These are phyloP conservation scores for Phytophthora fragariae DNA, from an alignment of 352 stramenopile species.

Conservation along the genomic window DNA sequence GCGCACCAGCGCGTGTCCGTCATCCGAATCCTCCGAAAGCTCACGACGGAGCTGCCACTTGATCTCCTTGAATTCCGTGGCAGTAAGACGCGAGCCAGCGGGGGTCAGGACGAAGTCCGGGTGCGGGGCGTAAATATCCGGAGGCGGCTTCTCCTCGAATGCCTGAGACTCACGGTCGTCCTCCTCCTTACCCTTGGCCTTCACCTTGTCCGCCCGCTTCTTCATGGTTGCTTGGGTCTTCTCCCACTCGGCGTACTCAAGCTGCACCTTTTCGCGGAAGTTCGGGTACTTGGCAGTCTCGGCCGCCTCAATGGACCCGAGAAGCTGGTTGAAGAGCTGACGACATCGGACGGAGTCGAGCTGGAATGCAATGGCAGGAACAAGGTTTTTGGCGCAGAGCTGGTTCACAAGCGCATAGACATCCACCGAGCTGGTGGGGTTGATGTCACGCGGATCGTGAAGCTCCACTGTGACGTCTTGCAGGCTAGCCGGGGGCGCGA, in stretches of 20 bases:
- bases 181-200: constrained; percentile 93
- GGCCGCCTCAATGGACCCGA: constrained; percentile 75
- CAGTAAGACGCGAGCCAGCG: constrained; percentile 93
- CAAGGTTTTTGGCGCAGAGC: constrained; percentile 62
- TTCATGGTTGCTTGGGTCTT: constrained; percentile 92
- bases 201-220: constrained; percentile 94
- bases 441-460: constrained; percentile 53
- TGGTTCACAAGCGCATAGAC: constrained; percentile 78
- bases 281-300: constrained; percentile 82
- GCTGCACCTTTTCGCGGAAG: constrained; percentile 94
- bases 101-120: constrained; percentile 97
- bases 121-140: constrained; percentile 97
- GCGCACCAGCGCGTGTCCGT: constrained; percentile 82
- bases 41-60: constrained; percentile 88
- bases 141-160: constrained; percentile 83
- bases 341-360: constrained; percentile 89
- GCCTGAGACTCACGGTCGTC: constrained; percentile 81
- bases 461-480: constrained; percentile 69
- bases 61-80: constrained; percentile 92
- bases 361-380: constrained; percentile 90
- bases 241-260: constrained; percentile 91
- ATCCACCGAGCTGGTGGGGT: constrained; percentile 69
- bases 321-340: constrained; percentile 85
- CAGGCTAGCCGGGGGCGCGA: constrained; percentile 71
- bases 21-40: constrained; percentile 82